Percentiles rank a stretch among this genome's conserved stretches.
Evolutionary conservation across 2,329 filamentous ascomycete genomes (phyloP).

Genomic region (Phialophora tarda): DNA sequence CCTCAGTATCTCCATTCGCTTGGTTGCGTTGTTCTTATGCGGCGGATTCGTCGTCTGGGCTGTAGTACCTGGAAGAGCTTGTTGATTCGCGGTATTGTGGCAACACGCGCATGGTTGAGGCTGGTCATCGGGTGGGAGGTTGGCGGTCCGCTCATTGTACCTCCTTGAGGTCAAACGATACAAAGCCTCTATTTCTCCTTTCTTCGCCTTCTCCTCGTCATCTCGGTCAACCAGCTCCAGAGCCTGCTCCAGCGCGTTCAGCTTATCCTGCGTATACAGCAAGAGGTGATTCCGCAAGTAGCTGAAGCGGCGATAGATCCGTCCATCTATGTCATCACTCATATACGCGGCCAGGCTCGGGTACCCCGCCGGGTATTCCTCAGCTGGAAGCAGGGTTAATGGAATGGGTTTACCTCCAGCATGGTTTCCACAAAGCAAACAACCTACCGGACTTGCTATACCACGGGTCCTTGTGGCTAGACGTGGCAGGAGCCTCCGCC

Average conservation of each 20-base stretch:
- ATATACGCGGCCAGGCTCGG: slow-evolving; percentile 4
- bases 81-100: neutral
- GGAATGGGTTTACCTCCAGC: neutral
- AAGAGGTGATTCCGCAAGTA: slow-evolving; percentile 3
- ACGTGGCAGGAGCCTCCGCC: neutral
- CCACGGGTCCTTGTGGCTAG: neutral
- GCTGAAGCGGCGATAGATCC: slow-evolving; percentile 7
- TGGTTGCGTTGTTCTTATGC: neutral
- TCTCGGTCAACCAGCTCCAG: slow-evolving; percentile 2
- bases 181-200: neutral
- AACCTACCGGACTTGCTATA: slow-evolving; percentile 9
- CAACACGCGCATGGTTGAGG: neutral
- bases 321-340: slow-evolving; percentile 5
- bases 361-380: neutral
- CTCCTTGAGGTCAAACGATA: slow-evolving; percentile 3
- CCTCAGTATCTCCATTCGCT: neutral
- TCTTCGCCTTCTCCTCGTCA: slow-evolving; percentile 6
- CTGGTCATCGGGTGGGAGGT: neutral
- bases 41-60: neutral
- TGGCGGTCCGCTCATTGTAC: slow-evolving; percentile 2
- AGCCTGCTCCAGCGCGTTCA: neutral
- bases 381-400: neutral
- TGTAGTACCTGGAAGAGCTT: neutral
- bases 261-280: slow-evolving; percentile 4
- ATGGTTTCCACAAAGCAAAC: neutral